Conservation (phyloP, 495 filamentous ascomycete genomes). For the Aspergillus heteromorphus region DNA sequence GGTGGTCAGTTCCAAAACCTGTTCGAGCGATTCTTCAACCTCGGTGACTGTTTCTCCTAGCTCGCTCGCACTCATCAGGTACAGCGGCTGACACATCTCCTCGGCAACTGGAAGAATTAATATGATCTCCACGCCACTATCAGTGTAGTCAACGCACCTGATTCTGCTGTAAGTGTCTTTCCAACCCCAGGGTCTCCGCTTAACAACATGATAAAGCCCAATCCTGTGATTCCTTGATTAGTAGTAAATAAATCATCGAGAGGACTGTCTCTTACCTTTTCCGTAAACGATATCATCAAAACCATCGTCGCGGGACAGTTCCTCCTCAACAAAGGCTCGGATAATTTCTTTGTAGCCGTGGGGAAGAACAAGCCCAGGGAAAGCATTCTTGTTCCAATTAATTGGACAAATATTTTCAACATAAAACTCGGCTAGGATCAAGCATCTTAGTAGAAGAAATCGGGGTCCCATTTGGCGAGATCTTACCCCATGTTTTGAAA, state of each 20-base stretch:
- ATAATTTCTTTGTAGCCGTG: not conserved
- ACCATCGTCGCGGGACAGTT: not conserved
- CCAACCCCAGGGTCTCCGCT: constrained; percentile 21
- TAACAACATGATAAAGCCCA: constrained; percentile 7
- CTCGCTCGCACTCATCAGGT: constrained; percentile 6
- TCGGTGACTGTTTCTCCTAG: not conserved
- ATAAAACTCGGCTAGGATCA: not conserved
- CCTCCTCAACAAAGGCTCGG: not conserved
- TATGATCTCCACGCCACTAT: too few species aligned
- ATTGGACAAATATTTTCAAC: not conserved
- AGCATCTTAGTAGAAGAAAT: not conserved
- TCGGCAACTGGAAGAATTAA: constrained; percentile 13
- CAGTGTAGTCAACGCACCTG: not conserved
- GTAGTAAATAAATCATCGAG: too few species aligned
- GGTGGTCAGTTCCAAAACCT: constrained; percentile 1
- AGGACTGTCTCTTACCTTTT: too few species aligned
- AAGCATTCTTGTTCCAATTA: not conserved
- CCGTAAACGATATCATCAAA: constrained; percentile 3
- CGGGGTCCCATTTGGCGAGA: too few species aligned
- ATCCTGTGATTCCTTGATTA: not conserved
- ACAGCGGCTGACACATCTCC: constrained; percentile 18
- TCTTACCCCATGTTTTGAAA: too few species aligned
- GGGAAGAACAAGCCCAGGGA: not conserved
- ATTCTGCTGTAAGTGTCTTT: constrained; percentile 27
- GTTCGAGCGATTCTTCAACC: not conserved